phyloP scores from a whole-genome alignment of 306 rosid genomes.

The Cucurbita argyrosperma region DNA sequence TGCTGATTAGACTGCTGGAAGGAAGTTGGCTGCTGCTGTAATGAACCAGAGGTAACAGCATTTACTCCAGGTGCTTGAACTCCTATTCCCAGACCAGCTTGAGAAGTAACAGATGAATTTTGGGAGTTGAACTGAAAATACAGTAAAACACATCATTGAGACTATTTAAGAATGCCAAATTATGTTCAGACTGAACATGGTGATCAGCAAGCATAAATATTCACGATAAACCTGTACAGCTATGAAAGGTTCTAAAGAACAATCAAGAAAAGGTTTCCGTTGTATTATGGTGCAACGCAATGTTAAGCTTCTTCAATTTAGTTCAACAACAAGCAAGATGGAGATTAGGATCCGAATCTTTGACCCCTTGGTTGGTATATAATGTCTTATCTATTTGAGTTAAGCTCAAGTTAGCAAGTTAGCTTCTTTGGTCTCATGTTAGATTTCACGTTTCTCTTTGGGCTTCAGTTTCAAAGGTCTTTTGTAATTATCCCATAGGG shows the following conservation, averaged over 20 bases:
- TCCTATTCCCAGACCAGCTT: constrained; percentile 68
- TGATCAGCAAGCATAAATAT: neutral
- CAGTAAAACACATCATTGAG: neutral
- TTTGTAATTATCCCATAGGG: too few species aligned
- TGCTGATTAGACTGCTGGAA: constrained; percentile 63
- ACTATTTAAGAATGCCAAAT: neutral
- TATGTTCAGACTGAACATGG: neutral
- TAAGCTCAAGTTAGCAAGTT: neutral
- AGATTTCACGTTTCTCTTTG: neutral
- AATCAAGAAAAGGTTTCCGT: neutral
- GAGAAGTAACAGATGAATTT: constrained; percentile 53
- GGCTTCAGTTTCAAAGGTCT: too few species aligned
- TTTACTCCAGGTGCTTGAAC: constrained; percentile 56
- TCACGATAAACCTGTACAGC: neutral
- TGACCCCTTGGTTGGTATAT: neutral
- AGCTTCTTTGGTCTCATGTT: neutral
- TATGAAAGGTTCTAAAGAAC: neutral
- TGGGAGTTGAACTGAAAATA: constrained; percentile 66
- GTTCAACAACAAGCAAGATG: neutral
- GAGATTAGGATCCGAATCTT: neutral
- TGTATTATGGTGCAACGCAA: neutral
- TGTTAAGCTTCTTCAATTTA: neutral
- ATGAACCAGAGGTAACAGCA: constrained; percentile 41
- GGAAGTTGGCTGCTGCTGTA: constrained; percentile 65
- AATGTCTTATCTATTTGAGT: neutral